Conservation (phyloP, 202 grass and related monocot species). For the Zizania palustris region DNA sequence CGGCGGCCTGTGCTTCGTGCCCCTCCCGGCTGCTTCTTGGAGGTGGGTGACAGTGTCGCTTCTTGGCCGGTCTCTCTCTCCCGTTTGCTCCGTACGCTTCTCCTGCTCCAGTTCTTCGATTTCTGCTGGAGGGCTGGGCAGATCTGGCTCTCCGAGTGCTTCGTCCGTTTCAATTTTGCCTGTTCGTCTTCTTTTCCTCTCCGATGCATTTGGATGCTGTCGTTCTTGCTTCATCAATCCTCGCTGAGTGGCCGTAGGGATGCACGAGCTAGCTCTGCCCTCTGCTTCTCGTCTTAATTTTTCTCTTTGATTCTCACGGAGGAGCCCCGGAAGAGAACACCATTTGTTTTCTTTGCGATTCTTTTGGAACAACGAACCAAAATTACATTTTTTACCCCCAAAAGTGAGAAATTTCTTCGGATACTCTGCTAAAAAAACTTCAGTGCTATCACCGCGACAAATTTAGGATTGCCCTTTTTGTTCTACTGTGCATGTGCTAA, state of each 20-base stretch:
- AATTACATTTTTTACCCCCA: not conserved
- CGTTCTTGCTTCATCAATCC: not conserved
- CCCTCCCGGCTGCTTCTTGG: not conserved
- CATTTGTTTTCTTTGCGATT: not conserved
- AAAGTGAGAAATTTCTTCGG: not conserved
- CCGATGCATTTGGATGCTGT: not conserved
- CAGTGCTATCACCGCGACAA: not conserved
- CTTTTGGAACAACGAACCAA: not conserved
- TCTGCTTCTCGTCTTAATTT: not conserved
- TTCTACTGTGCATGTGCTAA: not conserved
- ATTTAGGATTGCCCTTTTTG: not conserved
- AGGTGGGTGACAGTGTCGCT: slow-evolving; percentile 24
- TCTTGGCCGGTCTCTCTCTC: not conserved
- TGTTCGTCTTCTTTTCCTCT: not conserved
- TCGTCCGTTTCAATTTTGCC: slow-evolving; percentile 1
- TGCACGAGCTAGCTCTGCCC: not conserved
- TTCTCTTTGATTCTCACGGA: not conserved
- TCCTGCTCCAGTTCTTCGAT: not conserved
- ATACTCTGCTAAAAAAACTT: not conserved
- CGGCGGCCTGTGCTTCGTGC: too few species aligned
- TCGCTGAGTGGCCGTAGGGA: not conserved
- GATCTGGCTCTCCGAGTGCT: slow-evolving; percentile 36
- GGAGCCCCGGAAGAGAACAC: not conserved
- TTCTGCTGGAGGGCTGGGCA: not conserved
- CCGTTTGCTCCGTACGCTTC: not conserved